A percentile compares a stretch with the other conserved stretches of the same genome.
These are phyloP conservation scores for Kodamaea alishanica DNA, from an alignment of 1,139 yeast species.

Conservation along the genomic window DNA sequence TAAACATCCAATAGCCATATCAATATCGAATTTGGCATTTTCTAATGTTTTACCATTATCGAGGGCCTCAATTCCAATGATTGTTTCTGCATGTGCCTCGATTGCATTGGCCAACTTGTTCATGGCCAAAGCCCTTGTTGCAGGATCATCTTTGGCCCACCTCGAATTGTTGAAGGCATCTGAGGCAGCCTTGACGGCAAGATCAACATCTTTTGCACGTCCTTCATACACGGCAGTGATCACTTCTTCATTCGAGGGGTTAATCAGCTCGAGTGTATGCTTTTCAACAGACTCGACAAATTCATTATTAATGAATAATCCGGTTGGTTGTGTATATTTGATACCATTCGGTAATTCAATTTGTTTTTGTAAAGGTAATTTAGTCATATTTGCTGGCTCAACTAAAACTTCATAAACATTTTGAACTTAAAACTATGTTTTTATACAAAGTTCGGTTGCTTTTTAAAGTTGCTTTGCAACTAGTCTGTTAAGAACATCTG, in stretches of 20 bases:
- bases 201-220: constrained; percentile 52
- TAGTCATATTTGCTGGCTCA: too few relatives aligned
- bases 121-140: constrained; percentile 7
- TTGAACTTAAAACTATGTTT: too few relatives aligned
- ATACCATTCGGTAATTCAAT: constrained; percentile 8
- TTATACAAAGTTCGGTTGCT: too few relatives aligned
- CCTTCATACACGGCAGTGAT: constrained; percentile 56
- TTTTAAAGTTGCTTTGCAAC: too few relatives aligned
- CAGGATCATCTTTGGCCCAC: constrained; percentile 8
- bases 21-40: constrained; percentile 15
- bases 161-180: constrained; percentile 37
- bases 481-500: too few relatives aligned
- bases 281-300: constrained; percentile 48
- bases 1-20: constrained; percentile 16
- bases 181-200: constrained; percentile 56
- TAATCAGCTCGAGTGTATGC: constrained; percentile 49
- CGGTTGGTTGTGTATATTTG: constrained; percentile 57
- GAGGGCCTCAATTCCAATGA: constrained; percentile 9
- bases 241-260: constrained; percentile 56
- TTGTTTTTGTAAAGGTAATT: background rate
- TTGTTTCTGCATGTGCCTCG: constrained; percentile 7
- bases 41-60: constrained; percentile 11
- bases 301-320: constrained; percentile 60
- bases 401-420: too few relatives aligned
- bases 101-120: constrained; percentile 10